Percentiles rank a stretch among this genome's conserved stretches.
These are phyloP conservation scores for Malus hybrid DNA, from an alignment of 331 rosid genomes.

Conservation along the genomic window DNA sequence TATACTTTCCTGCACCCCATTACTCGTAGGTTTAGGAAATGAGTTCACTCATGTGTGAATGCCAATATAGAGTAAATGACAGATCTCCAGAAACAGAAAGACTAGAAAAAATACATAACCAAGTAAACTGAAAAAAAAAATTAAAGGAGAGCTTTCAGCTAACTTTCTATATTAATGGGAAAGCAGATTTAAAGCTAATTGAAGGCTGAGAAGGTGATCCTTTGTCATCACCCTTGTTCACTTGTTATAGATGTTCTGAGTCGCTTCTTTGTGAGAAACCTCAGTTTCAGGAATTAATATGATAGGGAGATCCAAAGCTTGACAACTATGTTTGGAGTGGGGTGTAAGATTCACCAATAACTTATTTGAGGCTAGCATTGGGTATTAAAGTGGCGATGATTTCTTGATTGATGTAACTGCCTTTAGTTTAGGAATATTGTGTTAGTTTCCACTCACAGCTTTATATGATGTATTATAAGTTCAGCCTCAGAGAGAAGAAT, in stretches of 20 bases:
- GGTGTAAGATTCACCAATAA: background rate
- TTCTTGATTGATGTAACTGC: background rate
- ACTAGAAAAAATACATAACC: background rate
- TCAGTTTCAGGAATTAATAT: background rate
- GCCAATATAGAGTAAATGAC: background rate
- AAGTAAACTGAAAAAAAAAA: background rate
- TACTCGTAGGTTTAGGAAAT: constrained; percentile 8
- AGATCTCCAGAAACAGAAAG: background rate
- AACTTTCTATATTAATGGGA: background rate
- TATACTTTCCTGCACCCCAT: constrained; percentile 48
- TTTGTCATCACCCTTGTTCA: background rate
- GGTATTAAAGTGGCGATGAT: background rate
- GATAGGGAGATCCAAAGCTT: background rate
- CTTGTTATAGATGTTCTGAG: background rate
- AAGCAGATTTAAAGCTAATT: background rate
- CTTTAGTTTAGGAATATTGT: background rate
- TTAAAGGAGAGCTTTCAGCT: background rate
- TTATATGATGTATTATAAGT: background rate
- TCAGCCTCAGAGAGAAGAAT: background rate
- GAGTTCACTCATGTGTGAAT: background rate
- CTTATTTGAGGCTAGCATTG: background rate
- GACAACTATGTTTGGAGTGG: background rate
- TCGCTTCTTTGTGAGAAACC: background rate
- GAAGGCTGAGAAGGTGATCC: background rate
- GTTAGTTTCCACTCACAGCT: background rate